Evolutionary conservation across 192 early-diverging fungal genomes (phyloP).

Genomic region (Entomortierella lignicola): DNA sequence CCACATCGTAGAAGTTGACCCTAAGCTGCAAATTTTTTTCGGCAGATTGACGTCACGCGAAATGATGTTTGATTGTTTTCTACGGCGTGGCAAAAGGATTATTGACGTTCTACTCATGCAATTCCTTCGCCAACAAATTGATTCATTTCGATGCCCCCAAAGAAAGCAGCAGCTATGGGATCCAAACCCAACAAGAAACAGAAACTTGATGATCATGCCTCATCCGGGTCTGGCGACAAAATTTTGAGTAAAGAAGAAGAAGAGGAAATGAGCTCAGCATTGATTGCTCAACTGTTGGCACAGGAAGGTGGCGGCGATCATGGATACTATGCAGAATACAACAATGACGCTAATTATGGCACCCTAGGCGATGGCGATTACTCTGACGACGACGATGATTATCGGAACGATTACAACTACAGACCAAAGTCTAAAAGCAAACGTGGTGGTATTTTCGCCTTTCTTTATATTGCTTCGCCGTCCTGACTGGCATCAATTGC

Average conservation of each 20-base stretch:
- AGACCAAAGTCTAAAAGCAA: constrained; percentile 41
- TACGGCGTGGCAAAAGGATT: neutral
- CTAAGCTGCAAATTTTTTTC: too few species aligned
- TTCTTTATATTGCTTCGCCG: neutral
- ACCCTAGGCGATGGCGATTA: constrained; percentile 46
- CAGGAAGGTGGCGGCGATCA: constrained; percentile 70
- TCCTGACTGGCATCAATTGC: neutral
- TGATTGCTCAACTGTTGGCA: constrained; percentile 83
- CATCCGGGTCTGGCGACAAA: neutral
- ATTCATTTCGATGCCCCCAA: constrained; percentile 35
- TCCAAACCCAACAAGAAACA: constrained; percentile 41
- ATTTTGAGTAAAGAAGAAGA: constrained; percentile 76
- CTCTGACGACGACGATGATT: constrained; percentile 61
- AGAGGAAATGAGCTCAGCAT: constrained; percentile 81
- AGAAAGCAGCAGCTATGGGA: constrained; percentile 31
- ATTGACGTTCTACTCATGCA: neutral
- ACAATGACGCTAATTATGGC: constrained; percentile 58
- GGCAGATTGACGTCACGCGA: constrained; percentile 23
- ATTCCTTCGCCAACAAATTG: neutral
- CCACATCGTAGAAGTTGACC: too few species aligned
- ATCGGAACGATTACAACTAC: constrained; percentile 60
- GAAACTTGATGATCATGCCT: constrained; percentile 12
- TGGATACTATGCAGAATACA: constrained; percentile 71
- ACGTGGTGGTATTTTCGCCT: constrained; percentile 27
- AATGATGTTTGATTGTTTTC: constrained; percentile 3